phyloP scores from a whole-genome alignment of 805 yeast genomes.

The Myxozyma lipomycoides region DNA sequence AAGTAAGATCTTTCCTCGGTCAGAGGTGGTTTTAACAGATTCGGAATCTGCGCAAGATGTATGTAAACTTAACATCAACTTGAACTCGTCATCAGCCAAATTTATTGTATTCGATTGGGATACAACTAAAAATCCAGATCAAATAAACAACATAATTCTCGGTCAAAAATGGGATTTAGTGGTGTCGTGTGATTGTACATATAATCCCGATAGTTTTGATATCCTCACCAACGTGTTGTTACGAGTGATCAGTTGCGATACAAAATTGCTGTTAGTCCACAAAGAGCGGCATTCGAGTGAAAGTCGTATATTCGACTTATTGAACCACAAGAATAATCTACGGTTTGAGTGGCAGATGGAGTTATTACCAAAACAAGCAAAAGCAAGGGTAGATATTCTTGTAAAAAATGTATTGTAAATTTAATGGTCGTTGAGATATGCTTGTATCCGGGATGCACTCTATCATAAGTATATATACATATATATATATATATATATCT shows the following conservation, averaged over 20 bases:
- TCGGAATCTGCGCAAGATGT: slow-evolving; percentile 41
- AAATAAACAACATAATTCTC: slow-evolving; percentile 29
- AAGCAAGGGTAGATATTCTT: slow-evolving; percentile 7
- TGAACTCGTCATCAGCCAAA: slow-evolving; percentile 21
- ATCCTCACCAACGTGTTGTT: slow-evolving; percentile 36
- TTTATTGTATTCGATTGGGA: slow-evolving; percentile 43
- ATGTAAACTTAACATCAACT: slow-evolving; percentile 36
- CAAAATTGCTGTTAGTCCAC: slow-evolving; percentile 35
- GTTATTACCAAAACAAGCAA: slow-evolving; percentile 6
- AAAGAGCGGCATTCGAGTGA: slow-evolving; percentile 33
- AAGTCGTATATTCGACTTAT: slow-evolving; percentile 16
- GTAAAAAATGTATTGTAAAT: background rate
- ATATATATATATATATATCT: no score
- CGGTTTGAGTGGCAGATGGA: slow-evolving; percentile 3
- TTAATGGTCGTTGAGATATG: background rate
- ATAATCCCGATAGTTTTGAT: slow-evolving; percentile 42
- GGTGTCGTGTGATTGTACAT: slow-evolving; percentile 44
- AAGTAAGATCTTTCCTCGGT: slow-evolving; percentile 27
- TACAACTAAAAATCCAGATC: slow-evolving; percentile 16
- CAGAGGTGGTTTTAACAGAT: slow-evolving; percentile 38
- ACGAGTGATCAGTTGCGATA: slow-evolving; percentile 11
- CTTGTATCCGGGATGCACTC: slow-evolving; percentile 23
- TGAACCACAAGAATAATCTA: slow-evolving; percentile 16
- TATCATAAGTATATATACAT: no score
- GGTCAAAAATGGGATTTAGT: slow-evolving; percentile 39